Evolutionary conservation across 139 green algal genomes (phyloP).

Genomic region (Penium margaritaceum): DNA sequence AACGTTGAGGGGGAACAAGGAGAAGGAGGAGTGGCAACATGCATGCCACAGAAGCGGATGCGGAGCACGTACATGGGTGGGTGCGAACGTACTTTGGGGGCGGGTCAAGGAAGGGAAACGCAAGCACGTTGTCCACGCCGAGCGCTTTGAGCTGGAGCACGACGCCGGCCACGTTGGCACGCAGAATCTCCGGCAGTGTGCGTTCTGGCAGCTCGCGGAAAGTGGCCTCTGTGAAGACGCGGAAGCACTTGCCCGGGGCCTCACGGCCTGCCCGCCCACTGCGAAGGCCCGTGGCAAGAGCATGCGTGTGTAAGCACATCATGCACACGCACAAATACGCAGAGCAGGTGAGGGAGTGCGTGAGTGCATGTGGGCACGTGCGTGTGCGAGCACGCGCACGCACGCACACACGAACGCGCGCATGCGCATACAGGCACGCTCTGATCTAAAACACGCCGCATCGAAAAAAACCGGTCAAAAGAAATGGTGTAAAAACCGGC

Average conservation of each 20-base stretch:
- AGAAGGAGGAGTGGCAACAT: too few species aligned
- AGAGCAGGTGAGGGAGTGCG: constrained; percentile 6
- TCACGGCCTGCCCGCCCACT: constrained; percentile 72
- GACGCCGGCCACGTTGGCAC: constrained; percentile 64
- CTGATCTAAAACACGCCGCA: not conserved
- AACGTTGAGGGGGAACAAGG: too few species aligned
- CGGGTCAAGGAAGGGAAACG: constrained; percentile 63
- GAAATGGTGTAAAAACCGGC: too few species aligned
- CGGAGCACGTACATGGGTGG: too few species aligned
- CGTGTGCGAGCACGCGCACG: not conserved
- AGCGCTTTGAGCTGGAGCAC: constrained; percentile 75
- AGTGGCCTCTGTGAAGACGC: constrained; percentile 78
- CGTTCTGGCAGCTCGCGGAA: constrained; percentile 42
- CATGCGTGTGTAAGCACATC: not conserved
- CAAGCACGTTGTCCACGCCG: constrained; percentile 63
- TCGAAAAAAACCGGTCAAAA: too few species aligned
- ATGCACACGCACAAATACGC: constrained; percentile 5
- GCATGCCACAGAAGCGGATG: too few species aligned
- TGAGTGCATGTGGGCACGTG: not conserved
- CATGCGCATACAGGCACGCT: not conserved
- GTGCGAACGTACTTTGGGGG: constrained; percentile 42
- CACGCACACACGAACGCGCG: not conserved
- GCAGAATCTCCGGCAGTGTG: constrained; percentile 77
- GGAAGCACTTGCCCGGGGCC: constrained; percentile 75
- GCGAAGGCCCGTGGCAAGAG: constrained; percentile 56